phyloP scores from a whole-genome alignment of 2,329 filamentous ascomycete species.

The Pseudogymnoascus sp. region DNA sequence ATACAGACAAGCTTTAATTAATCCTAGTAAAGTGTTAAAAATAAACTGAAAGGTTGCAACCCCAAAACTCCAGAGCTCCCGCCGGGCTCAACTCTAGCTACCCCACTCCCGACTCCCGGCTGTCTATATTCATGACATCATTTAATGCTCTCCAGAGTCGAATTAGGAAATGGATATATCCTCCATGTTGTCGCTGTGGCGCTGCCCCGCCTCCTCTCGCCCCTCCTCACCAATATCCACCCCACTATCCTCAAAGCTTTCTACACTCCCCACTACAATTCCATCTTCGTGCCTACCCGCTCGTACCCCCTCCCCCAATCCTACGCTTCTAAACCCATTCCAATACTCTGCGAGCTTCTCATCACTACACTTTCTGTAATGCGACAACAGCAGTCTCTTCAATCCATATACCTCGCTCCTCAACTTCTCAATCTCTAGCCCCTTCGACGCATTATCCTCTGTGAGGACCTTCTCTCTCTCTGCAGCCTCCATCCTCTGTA shows the following conservation, averaged over 20 bases:
- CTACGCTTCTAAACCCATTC: neutral
- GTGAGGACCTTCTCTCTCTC: neutral
- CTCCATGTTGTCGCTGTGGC: neutral
- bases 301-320: neutral
- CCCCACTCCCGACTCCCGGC: too few species aligned
- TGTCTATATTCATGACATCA: neutral
- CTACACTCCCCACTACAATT: neutral
- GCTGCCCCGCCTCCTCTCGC: neutral
- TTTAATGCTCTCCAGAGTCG: neutral
- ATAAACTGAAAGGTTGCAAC: neutral
- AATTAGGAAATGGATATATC: neutral
- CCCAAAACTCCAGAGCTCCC: too few species aligned
- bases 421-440: conserved; percentile 3
- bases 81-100: too few species aligned
- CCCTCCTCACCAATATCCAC: neutral
- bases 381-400: conserved; percentile 2
- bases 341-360: neutral
- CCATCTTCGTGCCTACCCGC: neutral
- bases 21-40: neutral
- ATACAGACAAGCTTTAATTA: neutral
- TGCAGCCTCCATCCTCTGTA: neutral
- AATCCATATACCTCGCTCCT: neutral
- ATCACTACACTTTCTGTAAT: neutral
- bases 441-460: neutral
- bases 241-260: neutral